Evolutionary conservation across 148 eudicot species (phyloP).

Genomic region (Arbutus unedo): DNA sequence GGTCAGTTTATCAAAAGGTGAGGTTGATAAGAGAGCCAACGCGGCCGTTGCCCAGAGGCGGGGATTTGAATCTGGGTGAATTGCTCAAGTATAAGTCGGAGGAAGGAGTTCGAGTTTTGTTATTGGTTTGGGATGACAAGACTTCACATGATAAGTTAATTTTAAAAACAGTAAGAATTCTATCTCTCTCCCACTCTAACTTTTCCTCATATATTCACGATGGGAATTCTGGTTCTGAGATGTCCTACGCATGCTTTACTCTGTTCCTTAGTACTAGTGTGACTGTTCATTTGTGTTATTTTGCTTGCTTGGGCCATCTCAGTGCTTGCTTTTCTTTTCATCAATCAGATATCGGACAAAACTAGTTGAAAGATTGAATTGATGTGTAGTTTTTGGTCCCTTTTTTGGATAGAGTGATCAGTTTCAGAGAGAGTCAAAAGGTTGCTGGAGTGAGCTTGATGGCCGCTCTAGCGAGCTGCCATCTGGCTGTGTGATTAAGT

Average conservation of each 20-base stretch:
- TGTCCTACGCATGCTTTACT: not conserved
- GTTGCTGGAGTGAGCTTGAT: no score
- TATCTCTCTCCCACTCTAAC: not conserved
- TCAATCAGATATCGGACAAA: not conserved
- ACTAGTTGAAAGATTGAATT: not conserved
- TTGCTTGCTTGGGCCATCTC: not conserved
- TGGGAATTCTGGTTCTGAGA: not conserved
- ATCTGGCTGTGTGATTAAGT: no score
- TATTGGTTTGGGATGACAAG: constrained; percentile 96
- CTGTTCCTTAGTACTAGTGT: not conserved
- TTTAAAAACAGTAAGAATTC: constrained; percentile 54
- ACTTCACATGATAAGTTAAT: constrained; percentile 75
- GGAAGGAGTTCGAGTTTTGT: constrained; percentile 88
- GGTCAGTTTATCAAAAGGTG: constrained; percentile 82
- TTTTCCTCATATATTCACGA: not conserved
- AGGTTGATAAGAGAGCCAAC: constrained; percentile 89
- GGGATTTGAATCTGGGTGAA: constrained; percentile 79
- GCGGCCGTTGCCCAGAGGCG: constrained; percentile 79
- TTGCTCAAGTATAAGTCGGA: constrained; percentile 90
- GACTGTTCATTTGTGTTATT: not conserved
- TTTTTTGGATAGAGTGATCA: no score
- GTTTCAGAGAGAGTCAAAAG: no score
- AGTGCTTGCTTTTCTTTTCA: not conserved
- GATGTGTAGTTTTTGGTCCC: no score
- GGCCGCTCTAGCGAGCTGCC: no score